Percentiles rank a stretch among this genome's conserved stretches.
Conservation (phyloP, 169 alveolate genomes). For the Ichthyophthirius multifiliis region DNA sequence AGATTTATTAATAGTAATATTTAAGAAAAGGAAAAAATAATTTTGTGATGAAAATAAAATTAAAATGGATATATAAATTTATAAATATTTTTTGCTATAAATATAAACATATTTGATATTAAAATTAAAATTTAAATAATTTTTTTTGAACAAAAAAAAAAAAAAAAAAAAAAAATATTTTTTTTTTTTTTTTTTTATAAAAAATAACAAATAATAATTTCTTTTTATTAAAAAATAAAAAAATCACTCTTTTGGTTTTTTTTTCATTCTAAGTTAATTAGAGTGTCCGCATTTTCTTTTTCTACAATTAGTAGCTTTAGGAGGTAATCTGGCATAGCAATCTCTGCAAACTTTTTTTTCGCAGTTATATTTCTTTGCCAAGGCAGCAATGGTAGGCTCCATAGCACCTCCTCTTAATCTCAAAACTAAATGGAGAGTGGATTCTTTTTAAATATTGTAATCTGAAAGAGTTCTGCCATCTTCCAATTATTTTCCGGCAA, state of each 20-base stretch:
- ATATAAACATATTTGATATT: too few species aligned
- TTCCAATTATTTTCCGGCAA: slow-evolving; percentile 99
- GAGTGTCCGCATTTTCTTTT: slow-evolving; percentile 99
- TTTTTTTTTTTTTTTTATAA: too few species aligned
- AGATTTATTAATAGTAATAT: too few species aligned
- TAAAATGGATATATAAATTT: too few species aligned
- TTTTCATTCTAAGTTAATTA: slow-evolving; percentile 98
- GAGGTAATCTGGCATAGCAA: slow-evolving; percentile 99
- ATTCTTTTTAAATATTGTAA: slow-evolving; percentile 98
- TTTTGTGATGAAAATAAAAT: too few species aligned
- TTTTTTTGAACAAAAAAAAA: too few species aligned
- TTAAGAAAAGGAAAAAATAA: too few species aligned
- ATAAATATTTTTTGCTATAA: too few species aligned
- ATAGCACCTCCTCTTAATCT: slow-evolving; percentile 99
- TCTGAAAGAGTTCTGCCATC: slow-evolving; percentile 99
- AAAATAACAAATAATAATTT: too few species aligned
- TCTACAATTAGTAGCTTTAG: slow-evolving; percentile 99
- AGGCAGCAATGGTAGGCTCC: slow-evolving; percentile 97
- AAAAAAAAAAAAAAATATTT: too few species aligned
- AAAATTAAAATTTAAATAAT: too few species aligned
- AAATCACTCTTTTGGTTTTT: slow-evolving; percentile 96
- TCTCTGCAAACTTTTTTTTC: slow-evolving; percentile 97
- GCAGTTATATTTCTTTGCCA: slow-evolving; percentile 99
- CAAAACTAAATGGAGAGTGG: slow-evolving; percentile 97
- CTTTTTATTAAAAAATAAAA: too few species aligned